phyloP scores from a whole-genome alignment of 2,329 filamentous ascomycete genomes.

The Xylaria sp. region DNA sequence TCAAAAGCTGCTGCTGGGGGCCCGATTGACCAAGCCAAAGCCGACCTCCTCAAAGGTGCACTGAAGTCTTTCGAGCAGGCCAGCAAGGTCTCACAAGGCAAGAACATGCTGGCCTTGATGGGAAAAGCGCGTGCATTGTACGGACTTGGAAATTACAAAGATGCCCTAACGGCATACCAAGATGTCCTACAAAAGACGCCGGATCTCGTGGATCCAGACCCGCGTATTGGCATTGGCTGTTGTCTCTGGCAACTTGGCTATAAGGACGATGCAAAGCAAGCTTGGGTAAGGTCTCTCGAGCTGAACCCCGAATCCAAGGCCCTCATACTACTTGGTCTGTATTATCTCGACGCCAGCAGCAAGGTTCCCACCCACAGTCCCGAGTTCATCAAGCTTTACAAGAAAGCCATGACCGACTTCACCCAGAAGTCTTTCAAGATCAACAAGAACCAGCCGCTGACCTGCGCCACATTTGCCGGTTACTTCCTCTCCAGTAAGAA shows the following conservation, averaged over 20 bases:
- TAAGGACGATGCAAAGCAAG: slow-evolving; percentile 89
- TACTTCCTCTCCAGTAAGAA: slow-evolving; percentile 90
- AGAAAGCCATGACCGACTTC: slow-evolving; percentile 93
- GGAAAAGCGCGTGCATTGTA: slow-evolving; percentile 89
- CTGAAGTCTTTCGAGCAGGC: slow-evolving; percentile 96
- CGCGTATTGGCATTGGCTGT: slow-evolving; percentile 93
- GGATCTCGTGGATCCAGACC: slow-evolving; percentile 89
- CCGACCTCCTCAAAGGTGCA: slow-evolving; percentile 84
- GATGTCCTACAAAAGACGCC: slow-evolving; percentile 87
- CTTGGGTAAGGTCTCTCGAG: slow-evolving; percentile 89
- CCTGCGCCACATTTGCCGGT: slow-evolving; percentile 87
- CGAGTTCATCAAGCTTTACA: slow-evolving; percentile 86
- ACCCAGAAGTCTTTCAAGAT: slow-evolving; percentile 94
- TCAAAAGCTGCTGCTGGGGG: slow-evolving; percentile 73
- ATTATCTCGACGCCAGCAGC: slow-evolving; percentile 87
- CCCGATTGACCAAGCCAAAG: slow-evolving; percentile 75
- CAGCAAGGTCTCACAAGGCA: slow-evolving; percentile 81
- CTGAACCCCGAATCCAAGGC: slow-evolving; percentile 87
- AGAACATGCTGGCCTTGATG: slow-evolving; percentile 92
- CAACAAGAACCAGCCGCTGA: slow-evolving; percentile 89
- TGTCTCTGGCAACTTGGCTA: slow-evolving; percentile 97
- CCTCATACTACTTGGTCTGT: slow-evolving; percentile 88
- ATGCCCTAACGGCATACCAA: slow-evolving; percentile 87
- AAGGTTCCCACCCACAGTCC: slow-evolving; percentile 85
- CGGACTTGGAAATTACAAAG: slow-evolving; percentile 85